Evolutionary conservation across 176 grass and related monocot species (phyloP), one percentile per base, ranked within the genome.

Genomic region (Aechmea fasciata): DNA sequence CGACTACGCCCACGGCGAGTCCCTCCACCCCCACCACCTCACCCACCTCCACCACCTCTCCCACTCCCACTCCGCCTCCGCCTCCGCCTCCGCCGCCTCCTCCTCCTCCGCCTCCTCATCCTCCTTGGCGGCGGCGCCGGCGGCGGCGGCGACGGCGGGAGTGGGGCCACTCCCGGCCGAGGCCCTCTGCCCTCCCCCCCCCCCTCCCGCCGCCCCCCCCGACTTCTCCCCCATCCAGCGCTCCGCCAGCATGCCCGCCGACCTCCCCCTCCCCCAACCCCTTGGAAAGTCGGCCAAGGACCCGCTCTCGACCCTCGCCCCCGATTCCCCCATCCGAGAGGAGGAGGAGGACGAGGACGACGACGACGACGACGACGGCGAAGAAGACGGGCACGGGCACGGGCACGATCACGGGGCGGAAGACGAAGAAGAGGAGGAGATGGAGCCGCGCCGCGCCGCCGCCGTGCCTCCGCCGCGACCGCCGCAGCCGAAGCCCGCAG

Each of bases 201-300:
- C 85, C 1, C 88, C 83, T 3, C 84, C 81, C 47, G 79, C 81
- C 11, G 73, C 65, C 63, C 20, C 51, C 0, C 74, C 75, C 13
- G 76, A 0, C 3, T 66, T 83, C 7, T 14, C 65, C 65, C 72
- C 69, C 13, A 76, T 97, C 29, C 86, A 90, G 78, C 79, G 93
- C 3, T 87, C 93, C 67, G 85, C 83, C 18, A 92, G 86, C 64
- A 92, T 90, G 73, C 92, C 33, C 33, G 33, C 93, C 14, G 90
- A 92, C 48, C 78, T 97, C 70, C 81, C 76, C 12, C 75, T 92
- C 33, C 77, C 89, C 1, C 82, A 81, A 50, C 61, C 75, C 18
- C 78, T 68, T 57, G 85, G 81, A 77, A 87, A 71, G 65, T 48
- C 47, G 33, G 4, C 33, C 33, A 41, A 7, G 4, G 29, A 3